phyloP scores from a whole-genome alignment of 2,329 filamentous ascomycete genomes.

The Cladosporium sp. region DNA sequence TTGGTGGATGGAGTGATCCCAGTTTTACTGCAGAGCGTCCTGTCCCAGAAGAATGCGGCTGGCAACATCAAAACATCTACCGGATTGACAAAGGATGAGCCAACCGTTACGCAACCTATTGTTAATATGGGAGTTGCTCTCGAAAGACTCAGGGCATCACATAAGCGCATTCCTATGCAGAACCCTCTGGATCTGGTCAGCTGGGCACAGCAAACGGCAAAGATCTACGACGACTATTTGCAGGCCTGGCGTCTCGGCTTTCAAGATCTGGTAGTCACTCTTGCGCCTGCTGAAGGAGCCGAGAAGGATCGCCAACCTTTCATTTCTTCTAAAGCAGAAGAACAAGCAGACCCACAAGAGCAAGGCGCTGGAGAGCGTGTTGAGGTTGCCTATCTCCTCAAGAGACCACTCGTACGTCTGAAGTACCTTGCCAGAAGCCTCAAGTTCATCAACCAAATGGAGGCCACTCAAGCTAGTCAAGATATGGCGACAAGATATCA shows the following conservation, averaged over 20 bases:
- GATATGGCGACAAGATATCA: constrained; percentile 61
- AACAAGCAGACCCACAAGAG: background rate
- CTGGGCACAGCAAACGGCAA: constrained; percentile 76
- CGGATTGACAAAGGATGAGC: constrained; percentile 46
- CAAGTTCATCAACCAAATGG: constrained; percentile 58
- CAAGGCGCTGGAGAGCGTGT: constrained; percentile 80
- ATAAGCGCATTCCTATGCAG: constrained; percentile 72
- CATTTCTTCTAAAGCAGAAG: constrained; percentile 28
- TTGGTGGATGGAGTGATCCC: constrained; percentile 93
- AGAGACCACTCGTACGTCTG: constrained; percentile 78
- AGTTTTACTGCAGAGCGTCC: constrained; percentile 78
- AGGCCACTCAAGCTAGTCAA: constrained; percentile 53
- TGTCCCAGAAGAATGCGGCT: constrained; percentile 62
- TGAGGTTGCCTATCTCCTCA: constrained; percentile 89
- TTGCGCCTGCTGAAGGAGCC: constrained; percentile 66
- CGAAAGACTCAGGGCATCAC: constrained; percentile 74
- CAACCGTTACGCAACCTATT: constrained; percentile 74
- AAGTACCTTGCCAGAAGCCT: constrained; percentile 84
- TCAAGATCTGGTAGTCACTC: constrained; percentile 88
- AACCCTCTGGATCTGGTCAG: constrained; percentile 66
- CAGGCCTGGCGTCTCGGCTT: constrained; percentile 89
- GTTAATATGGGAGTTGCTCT: constrained; percentile 89
- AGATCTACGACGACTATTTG: constrained; percentile 80
- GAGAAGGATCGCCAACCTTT: constrained; percentile 54
- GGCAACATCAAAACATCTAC: constrained; percentile 24